phyloP scores from a whole-genome alignment of 345 rosid genomes.

The Raphanus sativus region DNA sequence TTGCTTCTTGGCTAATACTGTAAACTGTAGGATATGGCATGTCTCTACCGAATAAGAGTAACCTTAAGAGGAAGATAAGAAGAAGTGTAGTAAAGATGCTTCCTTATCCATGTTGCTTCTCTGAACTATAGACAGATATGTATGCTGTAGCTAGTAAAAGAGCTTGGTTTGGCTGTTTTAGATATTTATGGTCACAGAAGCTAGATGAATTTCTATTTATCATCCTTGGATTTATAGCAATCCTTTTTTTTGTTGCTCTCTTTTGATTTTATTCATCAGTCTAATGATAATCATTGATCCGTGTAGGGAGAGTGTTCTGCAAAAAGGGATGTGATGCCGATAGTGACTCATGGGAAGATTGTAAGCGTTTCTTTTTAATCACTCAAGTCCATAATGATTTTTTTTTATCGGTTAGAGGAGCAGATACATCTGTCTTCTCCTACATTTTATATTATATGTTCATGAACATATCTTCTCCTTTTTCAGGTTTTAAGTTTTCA shows the following conservation, averaged over 20 bases:
- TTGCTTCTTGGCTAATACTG: constrained; percentile 20
- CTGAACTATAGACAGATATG: not conserved
- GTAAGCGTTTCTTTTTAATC: constrained; percentile 51
- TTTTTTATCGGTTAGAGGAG: not conserved
- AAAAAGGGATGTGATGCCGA: constrained; percentile 86
- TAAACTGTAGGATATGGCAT: not conserved
- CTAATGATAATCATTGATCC: not conserved
- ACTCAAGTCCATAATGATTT: not conserved
- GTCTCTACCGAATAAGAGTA: not conserved
- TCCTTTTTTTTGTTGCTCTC: not conserved
- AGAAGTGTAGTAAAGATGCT: not conserved
- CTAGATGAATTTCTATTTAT: too few species aligned
- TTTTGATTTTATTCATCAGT: not conserved
- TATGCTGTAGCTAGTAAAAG: not conserved
- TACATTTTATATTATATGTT: not conserved
- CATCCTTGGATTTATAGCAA: not conserved
- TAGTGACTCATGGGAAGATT: constrained; percentile 91
- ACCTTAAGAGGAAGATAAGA: not conserved
- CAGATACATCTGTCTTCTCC: not conserved
- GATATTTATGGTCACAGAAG: too few species aligned
- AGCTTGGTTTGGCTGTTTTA: not conserved
- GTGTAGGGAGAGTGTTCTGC: constrained; percentile 97
- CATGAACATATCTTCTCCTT: constrained; percentile 22
- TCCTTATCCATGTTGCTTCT: not conserved
- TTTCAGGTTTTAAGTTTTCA: not conserved